Percentiles rank a stretch among this genome's conserved stretches.
phyloP scores from a whole-genome alignment of 495 filamentous ascomycete species.

The Diplogelasinospora grovesii region DNA sequence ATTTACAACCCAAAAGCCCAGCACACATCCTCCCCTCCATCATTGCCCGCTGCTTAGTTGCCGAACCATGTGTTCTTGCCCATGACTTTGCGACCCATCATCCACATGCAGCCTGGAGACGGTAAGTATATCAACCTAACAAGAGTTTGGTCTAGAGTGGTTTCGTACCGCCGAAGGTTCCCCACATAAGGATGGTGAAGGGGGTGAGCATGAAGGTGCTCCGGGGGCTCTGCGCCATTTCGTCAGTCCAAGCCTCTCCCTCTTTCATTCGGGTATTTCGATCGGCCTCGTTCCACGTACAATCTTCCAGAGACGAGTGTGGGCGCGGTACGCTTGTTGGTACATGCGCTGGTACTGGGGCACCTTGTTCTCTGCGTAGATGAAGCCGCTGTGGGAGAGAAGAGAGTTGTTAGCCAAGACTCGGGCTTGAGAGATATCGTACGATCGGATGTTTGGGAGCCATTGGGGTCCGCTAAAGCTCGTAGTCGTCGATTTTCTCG shows the following conservation, averaged over 20 bases:
- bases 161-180: slow-evolving; percentile 41
- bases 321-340: slow-evolving; percentile 63
- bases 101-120: slow-evolving; percentile 52
- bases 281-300: slow-evolving; percentile 44
- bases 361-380: slow-evolving; percentile 83
- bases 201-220: slow-evolving; percentile 62
- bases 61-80: slow-evolving; percentile 89
- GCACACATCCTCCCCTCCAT: not conserved
- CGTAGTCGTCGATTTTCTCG: too few relatives aligned
- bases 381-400: slow-evolving; percentile 40
- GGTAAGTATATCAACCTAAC: slow-evolving; percentile 42
- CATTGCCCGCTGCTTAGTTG: slow-evolving; percentile 38
- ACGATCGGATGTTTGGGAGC: slow-evolving; percentile 7
- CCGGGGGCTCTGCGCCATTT: slow-evolving; percentile 49
- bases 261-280: not conserved
- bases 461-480: not conserved
- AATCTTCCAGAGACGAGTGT: slow-evolving; percentile 79
- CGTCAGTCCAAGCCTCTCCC: too few relatives aligned
- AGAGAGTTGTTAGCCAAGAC: slow-evolving; percentile 11
- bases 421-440: slow-evolving; percentile 10
- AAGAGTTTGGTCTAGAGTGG: not conserved
- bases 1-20: not conserved
- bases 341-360: slow-evolving; percentile 75
- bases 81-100: slow-evolving; percentile 47
- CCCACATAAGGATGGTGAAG: slow-evolving; percentile 67